Conservation (phyloP, 2,329 filamentous ascomycete species). For the Hyphodiscus sp. region DNA sequence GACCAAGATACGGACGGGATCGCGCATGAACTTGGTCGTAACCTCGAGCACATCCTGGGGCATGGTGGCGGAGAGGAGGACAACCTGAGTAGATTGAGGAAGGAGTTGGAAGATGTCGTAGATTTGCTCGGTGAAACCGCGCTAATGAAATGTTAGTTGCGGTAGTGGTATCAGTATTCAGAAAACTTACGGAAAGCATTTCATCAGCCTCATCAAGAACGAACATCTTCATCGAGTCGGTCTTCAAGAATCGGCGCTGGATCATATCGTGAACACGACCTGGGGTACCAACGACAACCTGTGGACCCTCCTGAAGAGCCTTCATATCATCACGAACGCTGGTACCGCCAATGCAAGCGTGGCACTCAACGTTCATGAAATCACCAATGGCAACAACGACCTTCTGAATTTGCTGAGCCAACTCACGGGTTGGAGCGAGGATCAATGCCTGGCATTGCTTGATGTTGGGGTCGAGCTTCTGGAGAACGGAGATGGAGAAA, state of each 20-base stretch:
- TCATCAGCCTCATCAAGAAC: slow-evolving; percentile 99
- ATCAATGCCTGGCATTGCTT: slow-evolving; percentile 98
- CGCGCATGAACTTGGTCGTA: slow-evolving; percentile 99
- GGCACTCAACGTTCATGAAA: slow-evolving; percentile 99
- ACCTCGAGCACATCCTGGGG: slow-evolving; percentile 98
- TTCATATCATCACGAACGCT: slow-evolving; percentile 98
- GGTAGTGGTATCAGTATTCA: background rate
- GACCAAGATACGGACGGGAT: slow-evolving; percentile 96
- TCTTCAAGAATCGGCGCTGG: slow-evolving; percentile 93
- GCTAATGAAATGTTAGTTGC: slow-evolving; percentile 45
- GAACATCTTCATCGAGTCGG: slow-evolving; percentile 99
- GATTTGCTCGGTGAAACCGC: slow-evolving; percentile 99
- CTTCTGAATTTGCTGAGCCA: slow-evolving; percentile 99
- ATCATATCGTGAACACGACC: slow-evolving; percentile 99
- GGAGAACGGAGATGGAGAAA: slow-evolving; percentile 97
- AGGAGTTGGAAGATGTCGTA: slow-evolving; percentile 99
- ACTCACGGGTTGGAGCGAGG: slow-evolving; percentile 94
- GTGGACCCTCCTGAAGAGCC: slow-evolving; percentile 89
- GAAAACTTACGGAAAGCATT: slow-evolving; percentile 78
- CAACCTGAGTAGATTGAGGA: slow-evolving; percentile 95
- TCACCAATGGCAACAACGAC: slow-evolving; percentile 97
- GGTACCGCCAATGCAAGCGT: slow-evolving; percentile 98
- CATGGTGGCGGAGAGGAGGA: slow-evolving; percentile 96
- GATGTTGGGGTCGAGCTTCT: slow-evolving; percentile 93
- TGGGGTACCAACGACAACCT: slow-evolving; percentile 95